Conservation (phyloP, 2,329 filamentous ascomycete species). For the Sarocladiaceae sp. region DNA sequence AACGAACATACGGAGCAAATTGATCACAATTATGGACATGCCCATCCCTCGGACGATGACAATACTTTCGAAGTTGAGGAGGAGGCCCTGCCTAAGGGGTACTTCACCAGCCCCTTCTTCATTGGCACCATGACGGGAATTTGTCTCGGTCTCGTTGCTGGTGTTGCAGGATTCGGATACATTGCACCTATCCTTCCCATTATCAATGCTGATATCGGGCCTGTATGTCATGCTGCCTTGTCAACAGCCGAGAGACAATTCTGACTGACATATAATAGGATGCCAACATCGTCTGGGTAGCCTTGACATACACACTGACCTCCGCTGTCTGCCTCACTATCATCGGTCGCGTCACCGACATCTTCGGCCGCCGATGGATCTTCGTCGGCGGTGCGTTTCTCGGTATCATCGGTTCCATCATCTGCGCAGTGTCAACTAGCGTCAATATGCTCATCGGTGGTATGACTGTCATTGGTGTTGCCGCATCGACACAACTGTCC, state of each 20-base stretch:
- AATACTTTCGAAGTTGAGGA: slow-evolving; percentile 16
- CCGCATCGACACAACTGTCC: slow-evolving; percentile 28
- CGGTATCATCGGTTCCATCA: slow-evolving; percentile 15
- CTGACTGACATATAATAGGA: slow-evolving; percentile 10
- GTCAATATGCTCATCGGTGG: slow-evolving; percentile 30
- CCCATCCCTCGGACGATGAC: slow-evolving; percentile 10
- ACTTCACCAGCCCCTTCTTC: slow-evolving; percentile 21
- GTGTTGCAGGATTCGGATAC: slow-evolving; percentile 21
- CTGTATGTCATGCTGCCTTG: slow-evolving; percentile 9
- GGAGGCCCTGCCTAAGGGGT: slow-evolving; percentile 16
- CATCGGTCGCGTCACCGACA: slow-evolving; percentile 21
- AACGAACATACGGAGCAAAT: slow-evolving; percentile 3
- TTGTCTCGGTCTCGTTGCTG: slow-evolving; percentile 20
- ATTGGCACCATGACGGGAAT: slow-evolving; percentile 20
- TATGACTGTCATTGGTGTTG: slow-evolving; percentile 29
- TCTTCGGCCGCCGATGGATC: slow-evolving; percentile 17
- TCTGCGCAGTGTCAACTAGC: slow-evolving; percentile 26
- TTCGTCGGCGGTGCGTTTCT: slow-evolving; percentile 7
- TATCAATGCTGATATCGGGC: slow-evolving; percentile 17
- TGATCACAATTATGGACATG: neutral
- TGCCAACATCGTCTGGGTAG: slow-evolving; percentile 22
- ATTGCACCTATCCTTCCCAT: slow-evolving; percentile 17
- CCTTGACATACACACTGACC: slow-evolving; percentile 23
- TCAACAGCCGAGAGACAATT: neutral
- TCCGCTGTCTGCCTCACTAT: slow-evolving; percentile 20